These are phyloP conservation scores for Coemansia sp. DNA, from an alignment of 192 early-diverging fungal species.

Conservation along the genomic window DNA sequence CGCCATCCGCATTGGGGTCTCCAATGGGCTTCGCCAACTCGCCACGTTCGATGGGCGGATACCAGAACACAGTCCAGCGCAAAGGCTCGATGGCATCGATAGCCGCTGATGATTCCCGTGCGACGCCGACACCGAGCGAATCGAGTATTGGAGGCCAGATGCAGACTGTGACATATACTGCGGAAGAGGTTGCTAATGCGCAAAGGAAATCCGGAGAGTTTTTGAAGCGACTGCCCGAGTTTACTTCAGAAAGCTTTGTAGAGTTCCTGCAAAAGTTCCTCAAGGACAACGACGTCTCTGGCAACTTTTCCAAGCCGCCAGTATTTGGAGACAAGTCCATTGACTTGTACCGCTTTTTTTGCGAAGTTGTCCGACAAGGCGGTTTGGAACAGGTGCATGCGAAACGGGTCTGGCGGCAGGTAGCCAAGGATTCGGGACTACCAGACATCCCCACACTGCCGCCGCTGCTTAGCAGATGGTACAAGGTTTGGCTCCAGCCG, in stretches of 20 bases:
- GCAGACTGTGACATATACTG: slow-evolving; percentile 14
- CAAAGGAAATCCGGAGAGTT: slow-evolving; percentile 43
- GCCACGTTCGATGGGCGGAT: slow-evolving; percentile 17
- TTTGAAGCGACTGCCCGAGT: slow-evolving; percentile 32
- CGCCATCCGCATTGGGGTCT: slow-evolving; percentile 17
- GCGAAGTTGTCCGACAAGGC: slow-evolving; percentile 46
- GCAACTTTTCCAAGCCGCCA: slow-evolving; percentile 44
- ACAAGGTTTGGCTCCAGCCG: slow-evolving; percentile 53
- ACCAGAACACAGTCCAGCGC: slow-evolving; percentile 21
- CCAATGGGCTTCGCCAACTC: slow-evolving; percentile 20
- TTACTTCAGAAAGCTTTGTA: slow-evolving; percentile 39
- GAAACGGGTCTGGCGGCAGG: slow-evolving; percentile 48
- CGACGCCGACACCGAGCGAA: slow-evolving; percentile 46
- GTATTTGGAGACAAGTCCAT: slow-evolving; percentile 39
- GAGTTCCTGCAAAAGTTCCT: slow-evolving; percentile 46
- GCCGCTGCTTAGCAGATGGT: slow-evolving; percentile 54
- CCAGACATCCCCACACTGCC: slow-evolving; percentile 47
- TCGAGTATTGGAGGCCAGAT: slow-evolving; percentile 10
- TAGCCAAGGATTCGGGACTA: slow-evolving; percentile 47
- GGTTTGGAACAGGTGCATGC: slow-evolving; percentile 52
- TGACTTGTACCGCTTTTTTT: slow-evolving; percentile 48
- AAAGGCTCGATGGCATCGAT: slow-evolving; percentile 35
- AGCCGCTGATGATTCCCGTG: slow-evolving; percentile 33
- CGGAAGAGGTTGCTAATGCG: slow-evolving; percentile 48
- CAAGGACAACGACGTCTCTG: slow-evolving; percentile 37